These are phyloP conservation scores for Arachis monticola DNA, from an alignment of 331 rosid genomes.

Conservation along the genomic window DNA sequence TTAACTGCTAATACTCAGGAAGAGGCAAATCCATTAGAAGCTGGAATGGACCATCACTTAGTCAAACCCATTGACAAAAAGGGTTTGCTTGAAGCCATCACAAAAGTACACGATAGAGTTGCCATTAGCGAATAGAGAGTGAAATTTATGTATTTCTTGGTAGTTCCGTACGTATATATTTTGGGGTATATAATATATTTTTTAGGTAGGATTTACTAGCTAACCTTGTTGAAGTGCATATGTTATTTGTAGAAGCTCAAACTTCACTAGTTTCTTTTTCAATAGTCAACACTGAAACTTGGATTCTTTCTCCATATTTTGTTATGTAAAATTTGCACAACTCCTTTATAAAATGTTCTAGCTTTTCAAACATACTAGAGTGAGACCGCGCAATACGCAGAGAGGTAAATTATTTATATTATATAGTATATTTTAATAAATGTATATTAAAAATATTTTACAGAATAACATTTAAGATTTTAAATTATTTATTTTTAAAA, in stretches of 20 bases:
- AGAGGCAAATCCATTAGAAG: slow-evolving; percentile 44
- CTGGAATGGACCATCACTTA: slow-evolving; percentile 65
- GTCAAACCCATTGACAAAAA: slow-evolving; percentile 50
- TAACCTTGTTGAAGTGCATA: not conserved
- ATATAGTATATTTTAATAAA: too few relatives aligned
- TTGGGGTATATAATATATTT: not conserved
- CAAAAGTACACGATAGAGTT: slow-evolving; percentile 14
- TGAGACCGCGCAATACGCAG: too few relatives aligned
- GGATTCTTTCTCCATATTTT: too few relatives aligned
- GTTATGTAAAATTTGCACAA: too few relatives aligned
- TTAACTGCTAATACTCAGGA: slow-evolving; percentile 56
- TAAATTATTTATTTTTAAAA: too few relatives aligned
- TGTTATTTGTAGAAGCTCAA: not conserved
- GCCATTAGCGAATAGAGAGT: not conserved
- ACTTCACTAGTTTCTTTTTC: not conserved
- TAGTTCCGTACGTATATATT: not conserved
- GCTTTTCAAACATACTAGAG: too few relatives aligned
- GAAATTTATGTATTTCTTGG: not conserved
- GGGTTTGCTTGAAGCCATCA: slow-evolving; percentile 44
- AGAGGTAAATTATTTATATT: too few relatives aligned
- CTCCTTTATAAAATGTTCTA: too few relatives aligned
- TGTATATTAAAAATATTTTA: too few relatives aligned
- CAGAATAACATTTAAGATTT: too few relatives aligned
- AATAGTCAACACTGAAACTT: too few relatives aligned
- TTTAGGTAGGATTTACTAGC: slow-evolving; percentile 6